These are phyloP conservation scores for Penicillium concentricum DNA, from an alignment of 2,329 filamentous ascomycete genomes.

Conservation along the genomic window DNA sequence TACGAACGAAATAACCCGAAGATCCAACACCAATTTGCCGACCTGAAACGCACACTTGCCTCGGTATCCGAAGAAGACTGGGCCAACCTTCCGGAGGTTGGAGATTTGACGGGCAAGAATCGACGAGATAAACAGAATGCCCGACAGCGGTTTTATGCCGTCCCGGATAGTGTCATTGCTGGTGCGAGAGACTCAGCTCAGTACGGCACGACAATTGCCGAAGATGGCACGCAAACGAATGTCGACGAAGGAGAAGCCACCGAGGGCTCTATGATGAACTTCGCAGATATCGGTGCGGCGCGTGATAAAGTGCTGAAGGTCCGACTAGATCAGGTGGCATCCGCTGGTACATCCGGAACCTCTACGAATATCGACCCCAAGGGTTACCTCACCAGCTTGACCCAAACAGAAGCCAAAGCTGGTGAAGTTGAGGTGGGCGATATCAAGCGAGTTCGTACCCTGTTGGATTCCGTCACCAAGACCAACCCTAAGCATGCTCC, in stretches of 20 bases:
- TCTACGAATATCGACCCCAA: constrained; percentile 91
- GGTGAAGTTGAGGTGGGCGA: constrained; percentile 86
- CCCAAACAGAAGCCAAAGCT: constrained; percentile 75
- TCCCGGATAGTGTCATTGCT: constrained; percentile 92
- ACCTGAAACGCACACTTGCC: constrained; percentile 85
- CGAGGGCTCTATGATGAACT: constrained; percentile 95
- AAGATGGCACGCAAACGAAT: constrained; percentile 64
- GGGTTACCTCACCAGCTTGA: constrained; percentile 90
- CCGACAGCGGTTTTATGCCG: constrained; percentile 86
- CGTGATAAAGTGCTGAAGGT: constrained; percentile 94
- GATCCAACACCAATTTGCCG: constrained; percentile 96
- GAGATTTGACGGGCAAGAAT: constrained; percentile 94
- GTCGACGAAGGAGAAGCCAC: constrained; percentile 47
- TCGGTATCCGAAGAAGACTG: constrained; percentile 93
- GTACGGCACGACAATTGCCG: constrained; percentile 82
- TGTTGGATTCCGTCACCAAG: constrained; percentile 95
- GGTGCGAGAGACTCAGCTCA: constrained; percentile 78
- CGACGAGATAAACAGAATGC: constrained; percentile 78
- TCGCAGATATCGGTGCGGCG: constrained; percentile 93
- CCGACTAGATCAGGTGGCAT: constrained; percentile 85
- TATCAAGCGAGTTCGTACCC: constrained; percentile 85
- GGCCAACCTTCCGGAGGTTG: constrained; percentile 92
- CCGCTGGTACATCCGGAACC: constrained; percentile 71
- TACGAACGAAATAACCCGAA: constrained; percentile 98
- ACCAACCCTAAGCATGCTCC: constrained; percentile 94